Evolutionary conservation across 2,329 filamentous ascomycete species (phyloP).

Genomic region (Fusarium vanettenii): DNA sequence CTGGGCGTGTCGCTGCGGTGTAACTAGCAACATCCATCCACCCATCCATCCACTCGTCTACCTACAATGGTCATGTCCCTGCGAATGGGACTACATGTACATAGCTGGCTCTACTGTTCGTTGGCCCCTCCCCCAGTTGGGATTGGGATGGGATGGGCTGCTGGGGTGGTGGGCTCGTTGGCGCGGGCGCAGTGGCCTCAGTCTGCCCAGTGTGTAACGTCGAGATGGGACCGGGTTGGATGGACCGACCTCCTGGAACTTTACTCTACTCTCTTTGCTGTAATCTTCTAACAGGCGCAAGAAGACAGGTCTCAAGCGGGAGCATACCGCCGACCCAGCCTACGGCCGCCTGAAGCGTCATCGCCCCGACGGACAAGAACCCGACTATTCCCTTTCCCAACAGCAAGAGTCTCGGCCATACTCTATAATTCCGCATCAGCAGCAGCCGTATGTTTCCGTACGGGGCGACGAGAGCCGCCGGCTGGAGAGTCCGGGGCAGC

Average conservation of each 20-base stretch:
- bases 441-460: not conserved
- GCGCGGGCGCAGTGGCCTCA: slow-evolving; percentile 4
- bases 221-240: not conserved
- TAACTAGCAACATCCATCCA: slow-evolving; percentile 2
- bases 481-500: not conserved
- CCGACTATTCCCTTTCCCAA: not conserved
- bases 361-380: not conserved
- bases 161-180: slow-evolving; percentile 9
- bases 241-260: slow-evolving; percentile 13
- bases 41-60: not conserved
- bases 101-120: not conserved
- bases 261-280: not conserved
- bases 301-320: slow-evolving; percentile 15
- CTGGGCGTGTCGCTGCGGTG: not conserved
- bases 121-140: not conserved
- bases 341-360: slow-evolving; percentile 15
- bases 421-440: not conserved
- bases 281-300: slow-evolving; percentile 23
- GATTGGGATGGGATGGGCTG: not conserved
- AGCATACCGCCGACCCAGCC: slow-evolving; percentile 16
- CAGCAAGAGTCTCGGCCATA: not conserved
- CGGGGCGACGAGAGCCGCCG: not conserved
- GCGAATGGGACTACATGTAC: slow-evolving; percentile 1
- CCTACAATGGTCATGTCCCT: slow-evolving; percentile 15
- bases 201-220: slow-evolving; percentile 24